Evolutionary conservation across 177 flowering plant species (phyloP).

Genomic region (Tripterygium wilfordii): DNA sequence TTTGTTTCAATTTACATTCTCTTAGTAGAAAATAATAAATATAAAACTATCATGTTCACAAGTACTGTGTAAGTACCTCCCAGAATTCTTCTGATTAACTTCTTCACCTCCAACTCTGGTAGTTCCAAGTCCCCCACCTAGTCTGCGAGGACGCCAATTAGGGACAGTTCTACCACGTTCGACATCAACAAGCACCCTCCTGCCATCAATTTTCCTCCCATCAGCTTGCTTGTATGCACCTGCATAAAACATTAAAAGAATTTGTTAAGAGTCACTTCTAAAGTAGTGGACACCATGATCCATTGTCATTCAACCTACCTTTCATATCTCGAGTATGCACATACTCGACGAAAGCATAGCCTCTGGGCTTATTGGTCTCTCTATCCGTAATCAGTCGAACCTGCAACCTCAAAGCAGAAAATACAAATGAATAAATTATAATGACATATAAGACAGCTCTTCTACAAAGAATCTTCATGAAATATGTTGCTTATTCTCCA

Average conservation of each 20-base stretch:
- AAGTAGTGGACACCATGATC: constrained; percentile 7
- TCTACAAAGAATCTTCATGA: not conserved
- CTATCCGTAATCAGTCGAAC: constrained; percentile 77
- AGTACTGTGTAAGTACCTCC: constrained; percentile 72
- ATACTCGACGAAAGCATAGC: constrained; percentile 95
- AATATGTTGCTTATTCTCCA: not conserved
- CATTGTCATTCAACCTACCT: too few relatives aligned
- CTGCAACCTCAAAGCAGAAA: constrained; percentile 32
- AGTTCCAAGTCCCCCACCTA: constrained; percentile 99
- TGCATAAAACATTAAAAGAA: too few relatives aligned
- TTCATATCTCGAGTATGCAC: constrained; percentile 96
- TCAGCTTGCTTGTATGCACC: constrained; percentile 99
- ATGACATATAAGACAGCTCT: not conserved
- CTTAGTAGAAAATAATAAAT: too few relatives aligned
- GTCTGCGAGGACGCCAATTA: constrained; percentile 98
- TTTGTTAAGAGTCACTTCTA: too few relatives aligned
- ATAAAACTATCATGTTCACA: not conserved
- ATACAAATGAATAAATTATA: constrained; percentile 1
- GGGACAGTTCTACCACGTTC: constrained; percentile 99
- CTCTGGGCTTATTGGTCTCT: constrained; percentile 74
- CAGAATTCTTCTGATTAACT: constrained; percentile 60
- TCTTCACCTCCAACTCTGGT: constrained; percentile 95
- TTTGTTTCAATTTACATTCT: too few relatives aligned
- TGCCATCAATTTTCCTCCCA: constrained; percentile 92
- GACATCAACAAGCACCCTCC: constrained; percentile 96